Evolutionary conservation across 179 eudicot genomes (phyloP).

Genomic region (Heliamphora pulchella): DNA sequence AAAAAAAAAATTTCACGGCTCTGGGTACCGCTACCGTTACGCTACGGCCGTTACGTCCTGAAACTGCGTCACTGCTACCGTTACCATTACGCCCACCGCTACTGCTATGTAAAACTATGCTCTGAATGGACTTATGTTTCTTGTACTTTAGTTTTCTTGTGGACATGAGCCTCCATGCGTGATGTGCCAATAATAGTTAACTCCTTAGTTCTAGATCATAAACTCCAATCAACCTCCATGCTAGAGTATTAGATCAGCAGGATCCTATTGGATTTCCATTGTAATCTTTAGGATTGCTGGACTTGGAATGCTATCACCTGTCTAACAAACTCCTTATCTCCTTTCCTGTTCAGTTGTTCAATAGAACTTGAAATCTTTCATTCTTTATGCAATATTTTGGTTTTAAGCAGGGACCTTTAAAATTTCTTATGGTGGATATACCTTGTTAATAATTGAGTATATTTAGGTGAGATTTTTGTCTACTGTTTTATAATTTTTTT

Average conservation of each 20-base stretch:
- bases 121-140: no score
- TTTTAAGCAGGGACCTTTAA: background rate
- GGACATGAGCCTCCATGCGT: background rate
- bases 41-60: no score
- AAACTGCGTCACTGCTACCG: no score
- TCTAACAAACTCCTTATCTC: background rate
- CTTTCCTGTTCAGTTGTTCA: background rate
- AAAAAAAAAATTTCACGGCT: no score
- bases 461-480: background rate
- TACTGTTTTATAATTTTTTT: background rate
- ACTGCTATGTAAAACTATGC: no score
- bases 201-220: background rate
- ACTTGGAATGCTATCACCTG: background rate
- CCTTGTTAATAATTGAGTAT: background rate
- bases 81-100: no score
- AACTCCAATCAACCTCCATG: background rate
- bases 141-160: no score
- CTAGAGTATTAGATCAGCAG: background rate
- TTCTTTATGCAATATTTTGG: background rate
- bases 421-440: background rate
- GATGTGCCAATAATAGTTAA: background rate
- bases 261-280: background rate
- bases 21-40: no score
- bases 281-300: no score
- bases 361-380: background rate